Evolutionary conservation across 2,329 filamentous ascomycete genomes (phyloP).

Genomic region (Aspergillus fructus): DNA sequence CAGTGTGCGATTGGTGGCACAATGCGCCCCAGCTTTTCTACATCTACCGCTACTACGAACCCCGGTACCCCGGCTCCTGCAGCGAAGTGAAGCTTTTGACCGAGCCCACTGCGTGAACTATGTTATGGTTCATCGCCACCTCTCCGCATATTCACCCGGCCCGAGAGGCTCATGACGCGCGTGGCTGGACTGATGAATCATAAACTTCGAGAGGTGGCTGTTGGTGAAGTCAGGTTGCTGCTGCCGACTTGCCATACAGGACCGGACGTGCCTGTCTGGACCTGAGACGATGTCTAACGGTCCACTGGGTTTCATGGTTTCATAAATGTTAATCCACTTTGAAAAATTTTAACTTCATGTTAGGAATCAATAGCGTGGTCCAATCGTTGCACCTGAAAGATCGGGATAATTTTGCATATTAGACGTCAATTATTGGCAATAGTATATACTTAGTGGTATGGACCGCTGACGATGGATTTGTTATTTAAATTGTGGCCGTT

Average conservation of each 20-base stretch:
- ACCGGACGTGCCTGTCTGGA: not conserved
- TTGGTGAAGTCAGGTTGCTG: not conserved
- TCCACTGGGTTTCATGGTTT: constrained; percentile 6
- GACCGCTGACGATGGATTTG: not conserved
- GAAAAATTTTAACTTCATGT: not conserved
- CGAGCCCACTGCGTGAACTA: constrained; percentile 24
- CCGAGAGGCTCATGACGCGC: constrained; percentile 15
- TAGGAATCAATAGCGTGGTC: not conserved
- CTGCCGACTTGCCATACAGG: not conserved
- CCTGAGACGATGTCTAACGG: not conserved
- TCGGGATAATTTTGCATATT: not conserved
- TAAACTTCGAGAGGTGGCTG: constrained; percentile 4
- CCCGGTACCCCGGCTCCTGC: constrained; percentile 33
- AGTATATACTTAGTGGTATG: not conserved
- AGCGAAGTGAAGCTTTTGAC: constrained; percentile 31
- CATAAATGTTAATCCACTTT: not conserved
- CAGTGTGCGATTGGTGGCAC: constrained; percentile 44
- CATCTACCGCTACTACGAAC: constrained; percentile 23
- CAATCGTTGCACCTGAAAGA: not conserved
- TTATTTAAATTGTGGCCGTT: not conserved
- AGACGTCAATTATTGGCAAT: constrained; percentile 15
- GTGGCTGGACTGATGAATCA: constrained; percentile 18
- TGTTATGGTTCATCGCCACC: constrained; percentile 3
- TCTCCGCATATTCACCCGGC: not conserved
- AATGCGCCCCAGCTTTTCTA: constrained; percentile 42